phyloP scores from a whole-genome alignment of 2,329 filamentous ascomycete genomes.

The Penicillium rolfsii region DNA sequence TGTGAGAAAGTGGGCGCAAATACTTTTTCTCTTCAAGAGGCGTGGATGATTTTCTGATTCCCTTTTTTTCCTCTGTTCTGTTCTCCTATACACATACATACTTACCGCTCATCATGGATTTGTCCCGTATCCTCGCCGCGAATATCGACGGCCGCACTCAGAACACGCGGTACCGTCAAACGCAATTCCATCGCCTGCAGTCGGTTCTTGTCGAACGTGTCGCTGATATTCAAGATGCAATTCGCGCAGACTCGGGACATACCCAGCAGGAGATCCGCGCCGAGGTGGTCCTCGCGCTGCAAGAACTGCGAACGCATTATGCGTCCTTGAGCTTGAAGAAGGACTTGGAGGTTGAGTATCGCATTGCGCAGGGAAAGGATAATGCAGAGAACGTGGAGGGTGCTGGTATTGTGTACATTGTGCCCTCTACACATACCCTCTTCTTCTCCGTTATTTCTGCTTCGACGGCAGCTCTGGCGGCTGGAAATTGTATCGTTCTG shows the following conservation, averaged over 20 bases:
- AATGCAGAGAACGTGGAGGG: conserved; percentile 19
- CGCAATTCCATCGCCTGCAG: conserved; percentile 46
- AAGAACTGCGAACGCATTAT: conserved; percentile 34
- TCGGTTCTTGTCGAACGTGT: conserved; percentile 33
- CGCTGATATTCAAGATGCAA: conserved; percentile 36
- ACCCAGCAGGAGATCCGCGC: conserved; percentile 39
- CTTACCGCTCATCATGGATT: conserved; percentile 16
- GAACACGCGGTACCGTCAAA: conserved; percentile 45
- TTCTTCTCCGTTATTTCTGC: conserved; percentile 53
- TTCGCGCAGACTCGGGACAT: conserved; percentile 36
- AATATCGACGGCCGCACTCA: conserved; percentile 45
- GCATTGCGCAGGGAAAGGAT: conserved; percentile 28
- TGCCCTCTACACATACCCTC: conserved; percentile 52
- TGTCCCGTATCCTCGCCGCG: conserved; percentile 38
- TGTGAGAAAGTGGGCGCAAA: not conserved
- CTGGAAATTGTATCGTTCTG: conserved; percentile 56
- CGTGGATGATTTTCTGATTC: not conserved
- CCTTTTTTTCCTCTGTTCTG: not conserved
- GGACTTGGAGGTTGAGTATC: conserved; percentile 30
- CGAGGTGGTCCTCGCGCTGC: conserved; percentile 32
- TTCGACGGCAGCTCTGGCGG: conserved; percentile 52
- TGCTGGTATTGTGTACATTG: conserved; percentile 49
- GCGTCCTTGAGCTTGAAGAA: conserved; percentile 23
- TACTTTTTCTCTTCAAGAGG: conserved; percentile 3
- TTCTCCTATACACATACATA: not conserved